Conservation (phyloP, 768 basidiomycete species). For the Mycena indigotica region DNA sequence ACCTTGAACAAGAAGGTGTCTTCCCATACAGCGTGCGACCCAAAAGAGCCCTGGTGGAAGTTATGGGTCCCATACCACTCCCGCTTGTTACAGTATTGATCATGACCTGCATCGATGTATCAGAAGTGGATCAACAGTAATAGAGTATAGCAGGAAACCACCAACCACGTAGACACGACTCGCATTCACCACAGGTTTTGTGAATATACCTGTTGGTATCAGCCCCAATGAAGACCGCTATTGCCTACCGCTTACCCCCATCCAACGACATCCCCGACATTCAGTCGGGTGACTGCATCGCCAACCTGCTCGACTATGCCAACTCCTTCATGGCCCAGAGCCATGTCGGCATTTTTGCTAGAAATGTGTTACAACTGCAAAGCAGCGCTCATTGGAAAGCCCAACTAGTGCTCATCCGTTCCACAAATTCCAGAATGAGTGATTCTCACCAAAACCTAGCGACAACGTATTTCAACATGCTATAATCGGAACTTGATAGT, state of each 20-base stretch:
- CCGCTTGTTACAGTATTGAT: too few relatives aligned
- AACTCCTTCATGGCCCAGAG: background rate
- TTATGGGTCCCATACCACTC: constrained; percentile 27
- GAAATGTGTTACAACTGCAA: too few relatives aligned
- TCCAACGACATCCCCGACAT: background rate
- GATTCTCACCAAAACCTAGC: too few relatives aligned
- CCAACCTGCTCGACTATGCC: background rate
- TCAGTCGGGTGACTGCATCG: too few relatives aligned
- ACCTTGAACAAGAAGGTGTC: constrained; percentile 22
- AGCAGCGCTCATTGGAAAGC: too few relatives aligned
- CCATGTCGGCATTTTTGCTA: background rate
- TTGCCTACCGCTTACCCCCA: background rate
- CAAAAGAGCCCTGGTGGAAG: constrained; percentile 37
- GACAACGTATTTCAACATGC: too few relatives aligned
- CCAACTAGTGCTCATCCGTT: too few relatives aligned
- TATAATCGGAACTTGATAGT: too few relatives aligned
- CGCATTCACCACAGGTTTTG: background rate
- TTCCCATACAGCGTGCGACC: constrained; percentile 36
- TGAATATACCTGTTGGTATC: background rate
- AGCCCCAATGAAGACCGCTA: background rate
- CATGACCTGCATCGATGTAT: background rate
- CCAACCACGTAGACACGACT: background rate
- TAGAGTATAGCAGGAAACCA: background rate
- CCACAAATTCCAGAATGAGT: too few relatives aligned
- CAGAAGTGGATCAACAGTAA: too few relatives aligned